Conservation (phyloP, 2,329 filamentous ascomycete genomes). For the Penicillium sp. region DNA sequence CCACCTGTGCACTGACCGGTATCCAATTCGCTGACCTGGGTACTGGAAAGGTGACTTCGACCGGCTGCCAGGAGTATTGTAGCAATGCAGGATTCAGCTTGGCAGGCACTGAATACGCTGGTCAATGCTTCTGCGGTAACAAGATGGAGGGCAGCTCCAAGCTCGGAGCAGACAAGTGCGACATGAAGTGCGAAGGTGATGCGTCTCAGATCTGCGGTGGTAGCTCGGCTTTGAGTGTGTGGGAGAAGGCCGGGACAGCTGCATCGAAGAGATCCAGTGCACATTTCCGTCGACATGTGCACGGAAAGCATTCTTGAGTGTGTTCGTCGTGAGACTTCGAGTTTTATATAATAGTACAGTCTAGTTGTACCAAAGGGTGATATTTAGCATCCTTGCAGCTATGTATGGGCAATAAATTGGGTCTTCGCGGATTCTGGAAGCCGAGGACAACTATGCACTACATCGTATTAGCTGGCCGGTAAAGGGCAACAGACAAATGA, state of each 20-base stretch:
- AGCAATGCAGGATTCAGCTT: constrained; percentile 44
- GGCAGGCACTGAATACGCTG: constrained; percentile 52
- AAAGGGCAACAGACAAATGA: too few species aligned
- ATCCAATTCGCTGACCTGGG: constrained; percentile 43
- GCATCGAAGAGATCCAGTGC: neutral
- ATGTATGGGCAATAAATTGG: too few species aligned
- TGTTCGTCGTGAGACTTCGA: neutral
- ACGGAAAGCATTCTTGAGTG: neutral
- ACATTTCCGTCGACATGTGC: constrained; percentile 1
- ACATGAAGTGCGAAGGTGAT: constrained; percentile 10
- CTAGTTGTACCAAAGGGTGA: neutral
- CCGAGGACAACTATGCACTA: too few species aligned
- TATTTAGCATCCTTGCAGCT: too few species aligned
- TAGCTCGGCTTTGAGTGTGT: constrained; percentile 4
- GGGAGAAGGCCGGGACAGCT: neutral
- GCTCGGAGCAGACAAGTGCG: constrained; percentile 1
- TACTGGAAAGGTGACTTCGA: constrained; percentile 39
- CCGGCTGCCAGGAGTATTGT: constrained; percentile 53
- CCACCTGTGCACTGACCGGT: constrained; percentile 38
- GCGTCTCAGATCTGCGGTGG: constrained; percentile 6
- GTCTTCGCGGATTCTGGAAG: neutral
- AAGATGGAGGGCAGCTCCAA: constrained; percentile 8
- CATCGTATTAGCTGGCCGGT: too few species aligned
- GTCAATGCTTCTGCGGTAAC: constrained; percentile 52
- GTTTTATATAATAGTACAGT: neutral